Conservation (phyloP, 169 alveolate species). For the Plasmodium yoelii region DNA sequence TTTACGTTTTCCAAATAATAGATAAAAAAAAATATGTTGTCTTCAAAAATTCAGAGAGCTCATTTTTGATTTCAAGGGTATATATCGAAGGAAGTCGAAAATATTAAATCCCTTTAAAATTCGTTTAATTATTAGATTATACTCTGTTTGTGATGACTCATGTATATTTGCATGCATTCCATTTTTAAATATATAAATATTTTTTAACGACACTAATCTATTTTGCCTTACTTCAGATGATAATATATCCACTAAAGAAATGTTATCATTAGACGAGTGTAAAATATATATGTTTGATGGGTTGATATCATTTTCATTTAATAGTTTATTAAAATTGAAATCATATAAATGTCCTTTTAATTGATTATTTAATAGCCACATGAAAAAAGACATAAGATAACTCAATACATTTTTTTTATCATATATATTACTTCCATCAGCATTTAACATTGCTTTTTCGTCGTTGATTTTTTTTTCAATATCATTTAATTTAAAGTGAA, state of each 20-base stretch:
- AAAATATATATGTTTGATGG: constrained; percentile 61
- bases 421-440: constrained; percentile 32
- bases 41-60: constrained; percentile 20
- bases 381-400: constrained; percentile 57
- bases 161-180: constrained; percentile 67
- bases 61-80: constrained; percentile 56
- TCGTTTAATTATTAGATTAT: constrained; percentile 39
- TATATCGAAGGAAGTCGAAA: constrained; percentile 54
- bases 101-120: constrained; percentile 64
- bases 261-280: constrained; percentile 57
- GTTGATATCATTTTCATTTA: constrained; percentile 60
- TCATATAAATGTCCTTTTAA: constrained; percentile 70
- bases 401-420: constrained; percentile 30
- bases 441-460: constrained; percentile 15
- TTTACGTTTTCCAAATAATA: not conserved
- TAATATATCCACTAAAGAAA: constrained; percentile 40
- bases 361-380: constrained; percentile 74
- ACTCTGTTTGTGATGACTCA: constrained; percentile 43
- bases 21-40: not conserved
- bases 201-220: constrained; percentile 28
- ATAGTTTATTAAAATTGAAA: constrained; percentile 51
- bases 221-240: constrained; percentile 61
- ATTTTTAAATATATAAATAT: constrained; percentile 68
- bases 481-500: constrained; percentile 48
- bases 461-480: constrained; percentile 56